Evolutionary conservation across 768 basidiomycete species (phyloP).

Genomic region (Leucogyrophana mollusca): DNA sequence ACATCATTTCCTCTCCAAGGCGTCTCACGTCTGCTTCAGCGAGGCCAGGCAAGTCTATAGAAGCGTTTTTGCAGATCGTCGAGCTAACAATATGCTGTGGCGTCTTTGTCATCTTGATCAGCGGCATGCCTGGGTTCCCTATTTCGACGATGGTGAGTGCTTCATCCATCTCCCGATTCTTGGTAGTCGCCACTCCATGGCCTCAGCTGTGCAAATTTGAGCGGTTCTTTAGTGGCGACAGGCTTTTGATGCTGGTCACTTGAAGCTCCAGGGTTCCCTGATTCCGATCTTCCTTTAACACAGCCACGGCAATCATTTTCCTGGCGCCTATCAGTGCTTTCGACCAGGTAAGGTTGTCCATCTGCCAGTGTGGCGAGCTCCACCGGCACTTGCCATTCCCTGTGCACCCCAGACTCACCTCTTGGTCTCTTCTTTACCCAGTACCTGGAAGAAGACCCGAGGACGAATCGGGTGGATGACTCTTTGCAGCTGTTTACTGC

Average conservation of each 20-base stretch:
- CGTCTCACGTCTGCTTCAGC: conserved; percentile 34
- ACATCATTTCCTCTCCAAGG: conserved; percentile 4
- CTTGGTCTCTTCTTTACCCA: conserved; percentile 24
- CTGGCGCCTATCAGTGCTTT: conserved; percentile 85
- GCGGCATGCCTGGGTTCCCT: conserved; percentile 82
- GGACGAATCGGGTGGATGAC: conserved; percentile 79
- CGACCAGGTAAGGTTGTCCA: conserved; percentile 60
- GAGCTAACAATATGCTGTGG: conserved; percentile 14
- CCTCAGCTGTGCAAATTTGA: neutral
- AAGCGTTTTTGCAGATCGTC: conserved; percentile 8
- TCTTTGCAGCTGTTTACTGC: conserved; percentile 75
- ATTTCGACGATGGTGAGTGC: conserved; percentile 76
- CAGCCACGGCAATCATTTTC: conserved; percentile 84
- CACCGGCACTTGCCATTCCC: conserved; percentile 8
- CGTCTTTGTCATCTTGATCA: conserved; percentile 26
- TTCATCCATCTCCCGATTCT: neutral
- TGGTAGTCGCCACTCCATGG: neutral
- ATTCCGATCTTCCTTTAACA: conserved; percentile 4
- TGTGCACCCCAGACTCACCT: neutral
- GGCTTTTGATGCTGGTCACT: too few species aligned
- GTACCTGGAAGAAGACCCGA: conserved; percentile 82
- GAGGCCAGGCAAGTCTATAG: conserved; percentile 52
- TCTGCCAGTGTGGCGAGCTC: conserved; percentile 2
- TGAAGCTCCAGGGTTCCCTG: too few species aligned
- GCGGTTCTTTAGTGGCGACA: too few species aligned